phyloP scores from a whole-genome alignment of 2,329 filamentous ascomycete species.

The Alternaria burnsii region DNA sequence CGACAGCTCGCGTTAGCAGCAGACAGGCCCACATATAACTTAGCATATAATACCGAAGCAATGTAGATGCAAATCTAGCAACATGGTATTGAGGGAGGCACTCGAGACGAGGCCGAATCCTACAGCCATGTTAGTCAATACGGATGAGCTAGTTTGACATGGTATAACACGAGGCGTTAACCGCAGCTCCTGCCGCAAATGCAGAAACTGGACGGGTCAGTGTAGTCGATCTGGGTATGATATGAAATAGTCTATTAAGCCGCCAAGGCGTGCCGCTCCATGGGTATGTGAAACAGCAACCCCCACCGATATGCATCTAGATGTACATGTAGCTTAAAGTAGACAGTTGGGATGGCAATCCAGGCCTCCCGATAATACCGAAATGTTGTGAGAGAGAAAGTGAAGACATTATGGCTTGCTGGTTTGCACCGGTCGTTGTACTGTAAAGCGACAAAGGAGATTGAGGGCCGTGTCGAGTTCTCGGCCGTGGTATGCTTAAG shows the following conservation, averaged over 20 bases:
- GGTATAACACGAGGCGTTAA: neutral
- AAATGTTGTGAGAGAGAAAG: slow-evolving; percentile 29
- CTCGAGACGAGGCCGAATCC: neutral
- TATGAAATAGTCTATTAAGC: slow-evolving; percentile 39
- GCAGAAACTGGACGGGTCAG: neutral
- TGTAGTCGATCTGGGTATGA: slow-evolving; percentile 13
- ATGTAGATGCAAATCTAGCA: neutral
- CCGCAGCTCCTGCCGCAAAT: slow-evolving; percentile 4
- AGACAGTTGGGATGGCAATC: slow-evolving; percentile 16
- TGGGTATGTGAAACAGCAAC: slow-evolving; percentile 33
- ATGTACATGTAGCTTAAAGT: slow-evolving; percentile 26
- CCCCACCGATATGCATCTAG: slow-evolving; percentile 25
- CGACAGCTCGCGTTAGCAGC: neutral
- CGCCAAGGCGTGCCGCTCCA: slow-evolving; percentile 33
- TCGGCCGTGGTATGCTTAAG: neutral
- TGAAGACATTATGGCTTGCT: slow-evolving; percentile 31
- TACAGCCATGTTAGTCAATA: neutral
- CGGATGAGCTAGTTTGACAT: slow-evolving; percentile 2
- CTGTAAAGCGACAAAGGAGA: slow-evolving; percentile 13
- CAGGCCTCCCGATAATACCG: slow-evolving; percentile 27
- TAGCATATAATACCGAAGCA: neutral
- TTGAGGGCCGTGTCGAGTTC: neutral
- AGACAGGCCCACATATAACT: neutral
- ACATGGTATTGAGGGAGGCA: neutral
- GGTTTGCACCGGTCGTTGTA: slow-evolving; percentile 27